A percentile compares a stretch with the other conserved stretches of the same genome.
These are phyloP conservation scores for Colletotrichum caudatum DNA, from an alignment of 2,329 filamentous ascomycete genomes.

Conservation along the genomic window DNA sequence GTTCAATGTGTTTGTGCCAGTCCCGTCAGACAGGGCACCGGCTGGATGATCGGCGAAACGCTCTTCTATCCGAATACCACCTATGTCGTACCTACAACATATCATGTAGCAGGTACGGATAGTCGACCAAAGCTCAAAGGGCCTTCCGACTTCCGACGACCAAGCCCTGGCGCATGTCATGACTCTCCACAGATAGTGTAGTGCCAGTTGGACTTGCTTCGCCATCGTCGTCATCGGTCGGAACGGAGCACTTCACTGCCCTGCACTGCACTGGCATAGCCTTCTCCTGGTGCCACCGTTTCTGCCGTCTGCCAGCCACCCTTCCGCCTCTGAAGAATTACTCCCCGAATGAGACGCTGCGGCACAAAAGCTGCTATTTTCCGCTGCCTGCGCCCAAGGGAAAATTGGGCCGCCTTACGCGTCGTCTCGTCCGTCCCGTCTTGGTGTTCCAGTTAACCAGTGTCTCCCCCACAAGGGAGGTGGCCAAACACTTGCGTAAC, in stretches of 20 bases:
- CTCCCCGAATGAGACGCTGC: slow-evolving; percentile 34
- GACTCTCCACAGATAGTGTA: not conserved
- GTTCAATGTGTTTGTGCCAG: not conserved
- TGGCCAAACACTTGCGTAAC: slow-evolving; percentile 11
- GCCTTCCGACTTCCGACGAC: not conserved
- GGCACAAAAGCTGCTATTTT: slow-evolving; percentile 34
- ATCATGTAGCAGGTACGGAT: not conserved
- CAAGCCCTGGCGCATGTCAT: slow-evolving; percentile 9
- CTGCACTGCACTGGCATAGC: slow-evolving; percentile 23
- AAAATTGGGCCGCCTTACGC: slow-evolving; percentile 39
- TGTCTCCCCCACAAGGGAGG: slow-evolving; percentile 2
- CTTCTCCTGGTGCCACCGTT: slow-evolving; percentile 24
- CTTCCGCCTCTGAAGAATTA: slow-evolving; percentile 6
- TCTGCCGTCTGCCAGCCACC: slow-evolving; percentile 29
- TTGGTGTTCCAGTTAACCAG: slow-evolving; percentile 13
- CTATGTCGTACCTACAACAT: not conserved
- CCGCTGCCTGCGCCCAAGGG: slow-evolving; percentile 28
- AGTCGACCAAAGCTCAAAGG: not conserved
- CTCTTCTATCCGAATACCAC: not conserved
- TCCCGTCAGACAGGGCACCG: not conserved
- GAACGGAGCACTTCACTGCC: slow-evolving; percentile 5
- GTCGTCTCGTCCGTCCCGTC: slow-evolving; percentile 21
- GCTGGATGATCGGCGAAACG: not conserved
- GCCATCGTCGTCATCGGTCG: slow-evolving; percentile 20
- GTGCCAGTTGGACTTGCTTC: slow-evolving; percentile 1